A percentile compares a stretch with the other conserved stretches of the same genome.
phyloP scores from a whole-genome alignment of 305 asterid species.

The Rubia tinctorum region DNA sequence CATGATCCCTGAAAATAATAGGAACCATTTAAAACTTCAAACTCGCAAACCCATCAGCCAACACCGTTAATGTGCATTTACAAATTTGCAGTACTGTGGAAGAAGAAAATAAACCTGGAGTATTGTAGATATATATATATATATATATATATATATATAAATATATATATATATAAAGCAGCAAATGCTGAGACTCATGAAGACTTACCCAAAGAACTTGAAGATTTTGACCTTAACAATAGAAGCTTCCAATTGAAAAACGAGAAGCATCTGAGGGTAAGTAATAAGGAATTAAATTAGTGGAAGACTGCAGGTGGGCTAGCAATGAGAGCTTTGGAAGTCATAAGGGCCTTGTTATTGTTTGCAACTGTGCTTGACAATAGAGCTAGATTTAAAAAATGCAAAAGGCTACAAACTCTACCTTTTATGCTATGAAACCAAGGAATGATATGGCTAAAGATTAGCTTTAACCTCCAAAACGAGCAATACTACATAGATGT shows the following conservation, averaged over 20 bases:
- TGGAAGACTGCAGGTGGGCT: neutral
- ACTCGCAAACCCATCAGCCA: too few species aligned
- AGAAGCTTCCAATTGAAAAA: neutral
- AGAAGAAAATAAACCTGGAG: too few species aligned
- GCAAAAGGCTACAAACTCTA: constrained; percentile 16
- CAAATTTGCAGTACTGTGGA: too few species aligned
- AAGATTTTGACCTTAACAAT: neutral
- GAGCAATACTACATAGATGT: constrained; percentile 22
- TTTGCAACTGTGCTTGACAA: constrained; percentile 1
- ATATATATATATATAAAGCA: too few species aligned
- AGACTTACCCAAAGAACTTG: neutral
- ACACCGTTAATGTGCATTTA: too few species aligned
- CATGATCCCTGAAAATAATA: too few species aligned
- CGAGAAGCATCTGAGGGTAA: neutral
- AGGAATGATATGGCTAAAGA: constrained; percentile 8
- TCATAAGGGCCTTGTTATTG: constrained; percentile 7
- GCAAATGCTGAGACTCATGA: neutral
- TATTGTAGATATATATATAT: too few species aligned
- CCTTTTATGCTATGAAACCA: constrained; percentile 16
- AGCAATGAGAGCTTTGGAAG: constrained; percentile 8
- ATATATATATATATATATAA: too few species aligned
- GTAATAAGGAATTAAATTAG: neutral
- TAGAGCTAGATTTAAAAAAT: neutral
- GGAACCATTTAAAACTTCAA: too few species aligned
- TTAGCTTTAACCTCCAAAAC: constrained; percentile 25